Conservation (phyloP, 192 early-diverging fungal species). For the Entophlyctis helioformis region DNA sequence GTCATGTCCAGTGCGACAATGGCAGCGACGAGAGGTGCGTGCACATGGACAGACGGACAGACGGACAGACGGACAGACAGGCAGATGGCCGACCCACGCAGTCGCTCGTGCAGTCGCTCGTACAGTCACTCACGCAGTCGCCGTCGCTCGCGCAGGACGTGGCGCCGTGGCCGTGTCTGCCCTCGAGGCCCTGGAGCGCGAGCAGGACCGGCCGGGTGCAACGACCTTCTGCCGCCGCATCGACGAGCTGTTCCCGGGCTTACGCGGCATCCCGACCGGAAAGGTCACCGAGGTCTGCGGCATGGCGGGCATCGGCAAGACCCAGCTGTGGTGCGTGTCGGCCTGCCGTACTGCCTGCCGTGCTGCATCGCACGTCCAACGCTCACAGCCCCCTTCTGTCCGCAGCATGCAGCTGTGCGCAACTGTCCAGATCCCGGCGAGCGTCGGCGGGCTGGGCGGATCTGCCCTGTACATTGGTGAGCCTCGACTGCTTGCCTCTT, state of each 20-base stretch:
- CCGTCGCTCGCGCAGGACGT: no score
- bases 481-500: no score
- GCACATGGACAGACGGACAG: no score
- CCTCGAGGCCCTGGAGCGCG: conserved; percentile 12
- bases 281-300: conserved; percentile 35
- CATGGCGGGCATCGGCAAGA: conserved; percentile 36
- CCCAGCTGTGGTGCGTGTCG: conserved; percentile 29
- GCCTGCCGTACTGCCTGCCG: no score
- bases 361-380: no score
- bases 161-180: no score
- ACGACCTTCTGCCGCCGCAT: conserved; percentile 21
- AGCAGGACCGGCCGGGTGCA: conserved; percentile 12
- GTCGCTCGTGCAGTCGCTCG: no score
- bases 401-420: conserved; percentile 32
- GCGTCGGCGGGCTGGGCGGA: conserved; percentile 12
- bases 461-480: conserved; percentile 29
- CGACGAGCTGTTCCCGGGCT: conserved; percentile 25
- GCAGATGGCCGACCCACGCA: no score
- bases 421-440: conserved; percentile 19
- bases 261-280: conserved; percentile 24
- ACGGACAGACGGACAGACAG: no score
- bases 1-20: no score
- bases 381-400: background rate
- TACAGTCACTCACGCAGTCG: no score
- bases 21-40: no score